Percentiles rank a stretch among this genome's conserved stretches.
phyloP scores from a whole-genome alignment of 2,329 filamentous ascomycete species.

The Metarhizium sp. region DNA sequence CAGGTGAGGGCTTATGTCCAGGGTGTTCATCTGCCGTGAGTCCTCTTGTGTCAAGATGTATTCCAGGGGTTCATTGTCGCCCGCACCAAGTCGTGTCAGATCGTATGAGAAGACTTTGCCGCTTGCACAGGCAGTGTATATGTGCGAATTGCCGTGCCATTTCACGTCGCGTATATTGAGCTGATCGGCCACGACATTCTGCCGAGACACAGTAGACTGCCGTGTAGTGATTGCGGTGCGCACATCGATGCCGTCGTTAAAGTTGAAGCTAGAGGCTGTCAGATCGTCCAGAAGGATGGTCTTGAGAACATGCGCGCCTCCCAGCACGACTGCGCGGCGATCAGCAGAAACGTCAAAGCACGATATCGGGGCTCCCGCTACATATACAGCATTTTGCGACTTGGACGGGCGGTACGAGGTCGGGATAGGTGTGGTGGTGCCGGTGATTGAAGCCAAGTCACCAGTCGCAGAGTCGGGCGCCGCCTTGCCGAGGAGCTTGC shows the following conservation, averaged over 20 bases:
- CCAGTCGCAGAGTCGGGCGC: conserved; percentile 36
- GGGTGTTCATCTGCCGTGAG: conserved; percentile 52
- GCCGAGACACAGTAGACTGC: conserved; percentile 30
- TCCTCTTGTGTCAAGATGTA: conserved; percentile 52
- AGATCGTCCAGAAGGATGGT: conserved; percentile 45
- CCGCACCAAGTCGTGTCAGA: conserved; percentile 38
- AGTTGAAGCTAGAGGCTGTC: conserved; percentile 25
- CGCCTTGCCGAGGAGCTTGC: conserved; percentile 49
- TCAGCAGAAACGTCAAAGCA: conserved; percentile 51
- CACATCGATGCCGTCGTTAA: conserved; percentile 49
- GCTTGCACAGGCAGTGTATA: conserved; percentile 55
- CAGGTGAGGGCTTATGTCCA: conserved; percentile 53
- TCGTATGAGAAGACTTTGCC: conserved; percentile 59
- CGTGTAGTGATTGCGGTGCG: conserved; percentile 45
- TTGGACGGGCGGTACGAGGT: conserved; percentile 39
- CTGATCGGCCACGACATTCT: conserved; percentile 40
- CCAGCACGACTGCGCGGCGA: conserved; percentile 45
- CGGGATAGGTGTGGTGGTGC: conserved; percentile 28
- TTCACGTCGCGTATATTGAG: conserved; percentile 55
- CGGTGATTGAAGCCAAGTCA: conserved; percentile 34
- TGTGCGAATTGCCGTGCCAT: conserved; percentile 43
- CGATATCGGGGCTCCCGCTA: conserved; percentile 42
- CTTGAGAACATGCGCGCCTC: conserved; percentile 51
- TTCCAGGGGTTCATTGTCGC: conserved; percentile 36
- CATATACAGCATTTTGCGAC: conserved; percentile 46